Evolutionary conservation across 129 eudicot genomes (phyloP), one percentile per base, ranked within the genome.

Genomic region (Chrysanthemum seticuspe): DNA sequence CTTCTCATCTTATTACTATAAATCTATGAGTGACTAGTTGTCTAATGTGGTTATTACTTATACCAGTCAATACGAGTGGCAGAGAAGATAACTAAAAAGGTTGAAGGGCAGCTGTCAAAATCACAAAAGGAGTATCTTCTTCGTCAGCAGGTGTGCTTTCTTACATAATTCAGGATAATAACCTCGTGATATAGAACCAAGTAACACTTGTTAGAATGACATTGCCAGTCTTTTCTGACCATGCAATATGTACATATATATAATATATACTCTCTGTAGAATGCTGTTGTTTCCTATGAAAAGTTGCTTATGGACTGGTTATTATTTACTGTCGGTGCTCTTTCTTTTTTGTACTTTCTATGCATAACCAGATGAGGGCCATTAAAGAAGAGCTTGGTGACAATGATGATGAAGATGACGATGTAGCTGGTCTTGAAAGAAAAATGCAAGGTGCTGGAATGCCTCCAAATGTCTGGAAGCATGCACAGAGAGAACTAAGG

Each of bases 371-470:
- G 99, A 95, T 95, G 99, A 86, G 96, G 79, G 99, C 99, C 69
- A 95, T 95, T 69, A 90, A 95, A 79, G 99, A 95, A 85, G 99
- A 95, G 83, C 97, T 95, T 59, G 99, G 99, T 48, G 97, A 95
- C 75, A 90, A 94, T 84, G 97, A 90, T 77, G 99, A 94, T 62
- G 99, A 94, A 29, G 99, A 94, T 76, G 99, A 94, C 88, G 99
- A 94, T 78, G 85, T 90, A 63, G 97, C 94, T 77, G 82, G 88
- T 49, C 88, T 95, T 52, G 99, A 95, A 83, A 90, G 91, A 83
- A 95, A 95, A 82, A 95, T 95, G 99, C 96, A 90, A 84, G 87
- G 75, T 77, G 89, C 97, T 49, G 94, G 96, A 79, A 90, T 95
- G 99, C 99, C 99, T 54, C 75, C 96, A 69, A 88, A 86, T 85